Evolutionary conservation across 1,284 basidiomycete genomes (phyloP).

Genomic region (Cerioporus squamosus): DNA sequence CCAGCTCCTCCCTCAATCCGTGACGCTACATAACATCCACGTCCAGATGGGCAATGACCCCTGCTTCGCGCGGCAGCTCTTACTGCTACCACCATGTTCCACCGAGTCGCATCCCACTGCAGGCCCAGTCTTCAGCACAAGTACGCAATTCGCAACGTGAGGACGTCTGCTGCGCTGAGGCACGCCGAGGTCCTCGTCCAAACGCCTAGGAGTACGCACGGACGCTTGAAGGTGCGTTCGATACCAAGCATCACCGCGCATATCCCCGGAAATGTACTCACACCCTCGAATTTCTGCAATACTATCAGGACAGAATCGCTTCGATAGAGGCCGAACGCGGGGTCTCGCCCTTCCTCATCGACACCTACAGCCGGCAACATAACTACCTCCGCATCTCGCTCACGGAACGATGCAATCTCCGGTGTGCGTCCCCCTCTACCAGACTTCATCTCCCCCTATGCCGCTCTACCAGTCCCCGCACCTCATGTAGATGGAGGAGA

Average conservation of each 20-base stretch:
- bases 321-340: slow-evolving; percentile 51
- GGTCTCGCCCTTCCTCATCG: slow-evolving; percentile 60
- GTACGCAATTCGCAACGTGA: slow-evolving; percentile 8
- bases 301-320: slow-evolving; percentile 44
- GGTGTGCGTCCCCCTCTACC: slow-evolving; percentile 56
- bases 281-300: too few species aligned
- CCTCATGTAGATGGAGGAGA: slow-evolving; percentile 14
- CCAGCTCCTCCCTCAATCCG: neutral
- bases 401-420: slow-evolving; percentile 86
- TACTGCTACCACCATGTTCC: slow-evolving; percentile 15
- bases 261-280: neutral
- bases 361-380: slow-evolving; percentile 72
- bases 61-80: slow-evolving; percentile 1
- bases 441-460: neutral
- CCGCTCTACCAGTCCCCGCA: slow-evolving; percentile 3
- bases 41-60: neutral
- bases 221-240: slow-evolving; percentile 18
- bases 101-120: neutral
- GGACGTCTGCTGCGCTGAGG: slow-evolving; percentile 6
- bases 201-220: slow-evolving; percentile 9
- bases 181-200: slow-evolving; percentile 16
- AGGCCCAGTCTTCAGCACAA: neutral
- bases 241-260: neutral
- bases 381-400: slow-evolving; percentile 87
- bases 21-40: too few species aligned